phyloP scores from a whole-genome alignment of 305 asterid genomes.

The Rubia peregrina region DNA sequence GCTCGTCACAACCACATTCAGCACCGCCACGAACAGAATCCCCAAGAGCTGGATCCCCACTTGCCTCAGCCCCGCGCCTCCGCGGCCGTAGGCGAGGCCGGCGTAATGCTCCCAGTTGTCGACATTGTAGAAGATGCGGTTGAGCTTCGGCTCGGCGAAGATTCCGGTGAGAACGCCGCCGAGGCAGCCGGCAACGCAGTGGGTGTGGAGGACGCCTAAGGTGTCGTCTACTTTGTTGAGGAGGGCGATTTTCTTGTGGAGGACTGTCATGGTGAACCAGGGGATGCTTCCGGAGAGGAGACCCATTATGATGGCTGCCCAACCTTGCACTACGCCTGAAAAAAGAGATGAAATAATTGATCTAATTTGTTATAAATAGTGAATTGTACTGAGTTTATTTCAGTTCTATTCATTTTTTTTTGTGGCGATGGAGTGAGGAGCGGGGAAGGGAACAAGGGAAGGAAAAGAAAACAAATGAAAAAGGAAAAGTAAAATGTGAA shows the following conservation, averaged over 20 bases:
- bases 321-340: conserved; percentile 47
- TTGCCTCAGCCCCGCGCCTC: conserved; percentile 42
- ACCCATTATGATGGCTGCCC: conserved; percentile 58
- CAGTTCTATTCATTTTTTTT: too few species aligned
- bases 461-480: too few species aligned
- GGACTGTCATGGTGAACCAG: conserved; percentile 49
- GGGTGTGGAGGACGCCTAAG: conserved; percentile 73
- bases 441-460: too few species aligned
- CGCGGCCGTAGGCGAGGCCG: conserved; percentile 48
- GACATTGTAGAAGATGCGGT: conserved; percentile 35
- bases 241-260: conserved; percentile 38
- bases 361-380: not conserved
- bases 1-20: conserved; percentile 42
- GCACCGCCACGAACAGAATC: conserved; percentile 28
- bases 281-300: conserved; percentile 42
- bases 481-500: too few species aligned
- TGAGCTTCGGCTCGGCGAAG: conserved; percentile 55
- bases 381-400: too few species aligned
- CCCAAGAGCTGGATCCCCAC: conserved; percentile 54
- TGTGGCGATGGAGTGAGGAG: too few species aligned
- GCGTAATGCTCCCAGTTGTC: conserved; percentile 30
- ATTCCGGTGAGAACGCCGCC: conserved; percentile 65
- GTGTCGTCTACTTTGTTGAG: conserved; percentile 62
- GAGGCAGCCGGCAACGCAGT: conserved; percentile 61
- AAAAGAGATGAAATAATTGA: not conserved